Percentiles rank a stretch among this genome's conserved stretches.
These are phyloP conservation scores for Tubosaeta sp. DNA, from an alignment of 768 basidiomycete species.

Conservation along the genomic window DNA sequence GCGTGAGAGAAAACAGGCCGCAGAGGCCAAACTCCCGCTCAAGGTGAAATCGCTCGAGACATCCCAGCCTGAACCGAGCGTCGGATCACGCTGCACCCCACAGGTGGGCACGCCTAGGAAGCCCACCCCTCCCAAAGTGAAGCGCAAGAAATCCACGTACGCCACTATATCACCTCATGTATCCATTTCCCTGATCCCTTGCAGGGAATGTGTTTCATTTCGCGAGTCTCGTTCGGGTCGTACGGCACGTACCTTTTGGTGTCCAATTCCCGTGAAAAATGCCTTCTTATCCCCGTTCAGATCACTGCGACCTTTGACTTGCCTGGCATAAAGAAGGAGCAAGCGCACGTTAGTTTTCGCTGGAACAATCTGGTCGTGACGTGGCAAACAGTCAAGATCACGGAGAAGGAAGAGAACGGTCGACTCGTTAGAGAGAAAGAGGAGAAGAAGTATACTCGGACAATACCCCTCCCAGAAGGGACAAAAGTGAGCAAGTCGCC, in stretches of 20 bases:
- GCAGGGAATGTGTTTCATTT: constrained; percentile 52
- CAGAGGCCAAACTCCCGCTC: constrained; percentile 62
- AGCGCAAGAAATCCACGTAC: constrained; percentile 64
- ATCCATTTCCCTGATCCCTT: constrained; percentile 12
- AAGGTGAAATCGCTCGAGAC: constrained; percentile 67
- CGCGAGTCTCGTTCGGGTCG: constrained; percentile 69
- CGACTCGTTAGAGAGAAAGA: constrained; percentile 58
- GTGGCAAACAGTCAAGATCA: constrained; percentile 58
- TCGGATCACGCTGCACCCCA: constrained; percentile 19
- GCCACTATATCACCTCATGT: constrained; percentile 21
- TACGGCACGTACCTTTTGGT: constrained; percentile 32
- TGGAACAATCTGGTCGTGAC: constrained; percentile 57
- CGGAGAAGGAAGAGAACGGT: constrained; percentile 60
- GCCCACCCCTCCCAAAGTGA: constrained; percentile 38
- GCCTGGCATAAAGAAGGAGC: constrained; percentile 63
- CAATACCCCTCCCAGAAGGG: constrained; percentile 68
- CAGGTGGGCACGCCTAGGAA: constrained; percentile 22
- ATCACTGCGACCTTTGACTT: constrained; percentile 70
- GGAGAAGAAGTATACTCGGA: constrained; percentile 61
- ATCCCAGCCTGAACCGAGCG: constrained; percentile 19
- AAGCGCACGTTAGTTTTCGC: constrained; percentile 73
- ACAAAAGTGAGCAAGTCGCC: constrained; percentile 48
- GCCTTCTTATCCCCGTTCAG: constrained; percentile 30
- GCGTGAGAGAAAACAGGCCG: constrained; percentile 58
- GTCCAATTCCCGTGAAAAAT: constrained; percentile 10